Percentiles rank a stretch among this genome's conserved stretches.
These are phyloP conservation scores for Nakazawaea siamensis DNA, from an alignment of 805 yeast genomes.

Conservation along the genomic window DNA sequence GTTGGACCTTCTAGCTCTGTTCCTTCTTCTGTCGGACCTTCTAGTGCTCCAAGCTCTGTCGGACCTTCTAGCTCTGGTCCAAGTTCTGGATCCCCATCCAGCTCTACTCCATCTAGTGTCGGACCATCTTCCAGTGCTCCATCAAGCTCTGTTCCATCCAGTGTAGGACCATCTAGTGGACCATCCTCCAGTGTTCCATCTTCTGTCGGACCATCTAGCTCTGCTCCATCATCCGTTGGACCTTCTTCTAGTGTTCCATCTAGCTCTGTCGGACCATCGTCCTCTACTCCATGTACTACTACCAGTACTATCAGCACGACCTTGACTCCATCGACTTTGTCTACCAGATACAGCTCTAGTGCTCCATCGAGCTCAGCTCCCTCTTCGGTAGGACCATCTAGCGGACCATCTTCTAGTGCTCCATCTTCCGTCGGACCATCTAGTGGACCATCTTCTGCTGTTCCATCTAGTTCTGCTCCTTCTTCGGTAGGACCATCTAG, in stretches of 20 bases:
- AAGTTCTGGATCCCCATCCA: background rate
- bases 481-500: background rate
- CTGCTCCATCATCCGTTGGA: slow-evolving; percentile 5
- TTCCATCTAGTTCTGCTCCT: background rate
- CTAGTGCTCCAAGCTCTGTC: background rate
- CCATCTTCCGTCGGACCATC: background rate
- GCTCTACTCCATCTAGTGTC: background rate
- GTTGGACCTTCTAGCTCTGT: background rate
- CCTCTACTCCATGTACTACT: background rate
- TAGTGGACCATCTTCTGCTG: too few species aligned
- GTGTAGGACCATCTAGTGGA: background rate
- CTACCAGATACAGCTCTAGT: background rate
- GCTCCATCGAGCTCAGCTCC: background rate
- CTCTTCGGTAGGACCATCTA: background rate
- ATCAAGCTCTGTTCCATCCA: background rate
- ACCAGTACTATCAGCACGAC: background rate
- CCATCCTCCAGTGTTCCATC: background rate
- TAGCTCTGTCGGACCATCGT: background rate
- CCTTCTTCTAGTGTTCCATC: slow-evolving; percentile 1
- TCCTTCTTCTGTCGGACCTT: background rate
- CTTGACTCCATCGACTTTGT: too few species aligned
- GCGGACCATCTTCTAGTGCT: background rate
- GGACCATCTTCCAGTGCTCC: background rate
- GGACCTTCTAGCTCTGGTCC: slow-evolving; percentile 1
- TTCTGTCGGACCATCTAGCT: background rate